These are phyloP conservation scores for Aristolochia contorta DNA, from an alignment of 164 flowering plant genomes.

Conservation along the genomic window DNA sequence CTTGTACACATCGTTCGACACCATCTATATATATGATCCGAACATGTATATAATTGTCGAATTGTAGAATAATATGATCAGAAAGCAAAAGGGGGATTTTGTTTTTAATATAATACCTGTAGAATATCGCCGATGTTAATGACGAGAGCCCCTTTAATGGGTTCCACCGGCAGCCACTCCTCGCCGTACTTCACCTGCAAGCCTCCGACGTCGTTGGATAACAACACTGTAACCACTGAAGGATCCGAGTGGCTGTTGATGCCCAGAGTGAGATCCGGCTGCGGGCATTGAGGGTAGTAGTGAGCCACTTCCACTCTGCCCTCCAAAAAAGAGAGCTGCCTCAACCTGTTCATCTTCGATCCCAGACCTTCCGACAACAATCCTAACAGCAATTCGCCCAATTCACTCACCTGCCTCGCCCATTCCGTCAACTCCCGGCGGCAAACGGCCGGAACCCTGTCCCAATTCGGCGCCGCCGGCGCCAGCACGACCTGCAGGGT, in stretches of 20 bases:
- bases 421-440: conserved; percentile 16
- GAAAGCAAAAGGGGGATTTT: too few relatives aligned
- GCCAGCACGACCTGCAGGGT: not conserved
- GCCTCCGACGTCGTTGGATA: conserved; percentile 22
- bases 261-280: conserved; percentile 22
- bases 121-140: conserved; percentile 23
- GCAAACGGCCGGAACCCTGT: not conserved
- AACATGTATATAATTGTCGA: not conserved
- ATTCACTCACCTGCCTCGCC: conserved; percentile 1
- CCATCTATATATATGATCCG: conserved; percentile 12
- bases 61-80: too few relatives aligned
- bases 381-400: conserved; percentile 15
- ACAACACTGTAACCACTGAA: conserved; percentile 17
- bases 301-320: conserved; percentile 5
- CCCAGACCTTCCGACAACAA: conserved; percentile 29
- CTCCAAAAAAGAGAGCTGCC: conserved; percentile 14
- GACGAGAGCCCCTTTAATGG: conserved; percentile 19
- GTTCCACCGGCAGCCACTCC: conserved; percentile 20
- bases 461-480: not conserved
- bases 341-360: conserved; percentile 17
- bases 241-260: conserved; percentile 22
- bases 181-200: conserved; percentile 19
- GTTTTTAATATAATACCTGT: conserved; percentile 1
- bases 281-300: conserved; percentile 27
- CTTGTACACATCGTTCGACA: conserved; percentile 16